phyloP scores from a whole-genome alignment of 306 rosid genomes.

The Cucumis cinereus region DNA sequence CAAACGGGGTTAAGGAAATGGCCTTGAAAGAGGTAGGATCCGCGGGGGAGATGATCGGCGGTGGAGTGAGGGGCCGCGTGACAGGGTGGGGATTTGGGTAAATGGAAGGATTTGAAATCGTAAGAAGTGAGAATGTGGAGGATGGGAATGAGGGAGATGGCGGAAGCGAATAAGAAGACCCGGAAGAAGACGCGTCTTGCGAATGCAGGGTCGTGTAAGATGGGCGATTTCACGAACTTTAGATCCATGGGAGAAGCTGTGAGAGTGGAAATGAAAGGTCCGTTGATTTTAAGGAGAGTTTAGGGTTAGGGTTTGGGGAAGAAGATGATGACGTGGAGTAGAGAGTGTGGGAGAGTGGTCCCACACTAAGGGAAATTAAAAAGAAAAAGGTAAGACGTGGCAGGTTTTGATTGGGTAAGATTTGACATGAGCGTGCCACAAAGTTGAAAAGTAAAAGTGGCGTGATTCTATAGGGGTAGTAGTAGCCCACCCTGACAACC shows the following conservation, averaged over 20 bases:
- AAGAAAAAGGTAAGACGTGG: not conserved
- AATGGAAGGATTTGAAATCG: constrained; percentile 28
- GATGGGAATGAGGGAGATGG: constrained; percentile 42
- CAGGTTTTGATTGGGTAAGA: not conserved
- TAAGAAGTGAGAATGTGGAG: constrained; percentile 35
- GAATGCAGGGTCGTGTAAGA: constrained; percentile 26
- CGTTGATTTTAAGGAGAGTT: not conserved
- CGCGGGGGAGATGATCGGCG: constrained; percentile 3
- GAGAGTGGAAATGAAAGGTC: not conserved
- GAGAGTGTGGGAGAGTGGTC: not conserved
- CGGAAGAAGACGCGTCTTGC: constrained; percentile 44
- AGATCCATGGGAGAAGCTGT: constrained; percentile 24
- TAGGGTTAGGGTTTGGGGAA: not conserved
- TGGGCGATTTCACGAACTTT: constrained; percentile 26
- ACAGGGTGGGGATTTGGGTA: constrained; percentile 27
- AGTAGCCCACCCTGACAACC: not conserved
- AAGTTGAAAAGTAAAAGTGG: not conserved
- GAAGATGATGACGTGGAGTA: not conserved
- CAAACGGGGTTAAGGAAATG: constrained; percentile 40
- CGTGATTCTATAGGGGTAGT: constrained; percentile 1
- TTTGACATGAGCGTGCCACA: not conserved
- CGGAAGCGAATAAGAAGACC: constrained; percentile 36
- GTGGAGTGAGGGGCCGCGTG: not conserved
- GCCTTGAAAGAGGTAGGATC: constrained; percentile 43
- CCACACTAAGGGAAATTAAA: not conserved